These are phyloP conservation scores for Hypoxylon rickii DNA, from an alignment of 495 filamentous ascomycete species.

Conservation along the genomic window DNA sequence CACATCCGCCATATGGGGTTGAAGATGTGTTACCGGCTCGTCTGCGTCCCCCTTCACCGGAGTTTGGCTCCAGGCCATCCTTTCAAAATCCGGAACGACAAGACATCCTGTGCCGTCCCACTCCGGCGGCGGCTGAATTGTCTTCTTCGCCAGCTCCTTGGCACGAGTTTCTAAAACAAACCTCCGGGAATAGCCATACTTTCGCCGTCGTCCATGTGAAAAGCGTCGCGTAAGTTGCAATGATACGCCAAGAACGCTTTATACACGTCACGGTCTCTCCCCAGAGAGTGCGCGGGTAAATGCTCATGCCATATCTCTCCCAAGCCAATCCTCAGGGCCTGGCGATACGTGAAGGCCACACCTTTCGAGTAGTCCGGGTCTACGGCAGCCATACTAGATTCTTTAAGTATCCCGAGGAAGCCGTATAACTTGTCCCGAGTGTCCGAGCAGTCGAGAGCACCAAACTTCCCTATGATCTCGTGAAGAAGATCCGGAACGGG, in stretches of 20 bases:
- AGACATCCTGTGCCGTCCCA: too few relatives aligned
- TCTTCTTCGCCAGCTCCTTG: too few relatives aligned
- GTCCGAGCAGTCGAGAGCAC: conserved; percentile 30
- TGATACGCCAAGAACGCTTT: neutral
- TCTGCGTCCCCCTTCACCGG: too few relatives aligned
- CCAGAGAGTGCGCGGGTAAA: neutral
- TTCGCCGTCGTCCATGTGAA: neutral
- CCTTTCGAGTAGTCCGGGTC: conserved; percentile 17
- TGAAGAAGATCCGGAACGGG: conserved; percentile 19
- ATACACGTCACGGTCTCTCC: neutral
- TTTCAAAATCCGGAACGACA: too few relatives aligned
- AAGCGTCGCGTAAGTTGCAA: neutral
- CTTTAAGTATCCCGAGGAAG: conserved; percentile 28
- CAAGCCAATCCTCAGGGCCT: conserved; percentile 26
- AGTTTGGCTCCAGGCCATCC: too few relatives aligned
- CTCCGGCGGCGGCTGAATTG: too few relatives aligned
- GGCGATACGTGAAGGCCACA: conserved; percentile 17
- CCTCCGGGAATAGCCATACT: too few relatives aligned
- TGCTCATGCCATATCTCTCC: conserved; percentile 2
- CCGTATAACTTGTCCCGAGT: conserved; percentile 31
- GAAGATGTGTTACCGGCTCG: too few relatives aligned
- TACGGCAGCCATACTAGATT: conserved; percentile 24
- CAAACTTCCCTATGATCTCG: conserved; percentile 25
- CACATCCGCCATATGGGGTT: too few relatives aligned
- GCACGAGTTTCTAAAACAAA: too few relatives aligned